Percentiles rank a stretch among this genome's conserved stretches.
Evolutionary conservation across 805 yeast genomes (phyloP).

Genomic region (Maudiozyma turicensis): DNA sequence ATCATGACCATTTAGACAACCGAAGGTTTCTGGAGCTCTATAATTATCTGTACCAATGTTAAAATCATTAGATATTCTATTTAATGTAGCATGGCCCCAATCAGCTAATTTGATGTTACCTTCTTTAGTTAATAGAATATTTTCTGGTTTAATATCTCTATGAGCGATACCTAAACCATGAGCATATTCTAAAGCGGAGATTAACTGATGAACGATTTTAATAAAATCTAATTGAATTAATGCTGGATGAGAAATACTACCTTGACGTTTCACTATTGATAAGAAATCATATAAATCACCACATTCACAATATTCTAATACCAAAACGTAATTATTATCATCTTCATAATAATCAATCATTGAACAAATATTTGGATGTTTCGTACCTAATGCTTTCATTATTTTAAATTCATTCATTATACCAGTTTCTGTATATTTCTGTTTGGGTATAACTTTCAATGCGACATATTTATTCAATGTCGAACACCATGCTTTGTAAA

Average conservation of each 20-base stretch:
- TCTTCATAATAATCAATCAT: conserved; percentile 51
- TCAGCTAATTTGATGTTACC: conserved; percentile 57
- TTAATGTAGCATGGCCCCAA: conserved; percentile 57
- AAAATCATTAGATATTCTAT: conserved; percentile 24
- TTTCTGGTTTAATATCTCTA: conserved; percentile 69
- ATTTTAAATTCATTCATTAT: conserved; percentile 24
- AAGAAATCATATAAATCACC: conserved; percentile 60
- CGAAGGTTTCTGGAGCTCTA: conserved; percentile 84
- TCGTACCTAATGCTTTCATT: conserved; percentile 32
- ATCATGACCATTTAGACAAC: conserved; percentile 36
- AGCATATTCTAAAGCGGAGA: conserved; percentile 41
- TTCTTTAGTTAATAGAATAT: conserved; percentile 42
- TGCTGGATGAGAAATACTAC: conserved; percentile 7
- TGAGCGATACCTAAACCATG: conserved; percentile 56
- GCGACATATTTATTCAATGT: conserved; percentile 19
- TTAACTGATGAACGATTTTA: conserved; percentile 40
- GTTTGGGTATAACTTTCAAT: conserved; percentile 21
- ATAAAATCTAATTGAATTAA: conserved; percentile 22
- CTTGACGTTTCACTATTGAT: conserved; percentile 13
- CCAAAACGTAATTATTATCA: conserved; percentile 40
- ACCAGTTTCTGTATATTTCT: conserved; percentile 7
- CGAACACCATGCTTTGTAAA: conserved; percentile 23
- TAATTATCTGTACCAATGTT: conserved; percentile 74
- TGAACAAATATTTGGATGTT: conserved; percentile 47
- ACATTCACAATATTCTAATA: conserved; percentile 54